Evolutionary conservation across 345 rosid genomes (phyloP).

Genomic region (Trapa incisa): DNA sequence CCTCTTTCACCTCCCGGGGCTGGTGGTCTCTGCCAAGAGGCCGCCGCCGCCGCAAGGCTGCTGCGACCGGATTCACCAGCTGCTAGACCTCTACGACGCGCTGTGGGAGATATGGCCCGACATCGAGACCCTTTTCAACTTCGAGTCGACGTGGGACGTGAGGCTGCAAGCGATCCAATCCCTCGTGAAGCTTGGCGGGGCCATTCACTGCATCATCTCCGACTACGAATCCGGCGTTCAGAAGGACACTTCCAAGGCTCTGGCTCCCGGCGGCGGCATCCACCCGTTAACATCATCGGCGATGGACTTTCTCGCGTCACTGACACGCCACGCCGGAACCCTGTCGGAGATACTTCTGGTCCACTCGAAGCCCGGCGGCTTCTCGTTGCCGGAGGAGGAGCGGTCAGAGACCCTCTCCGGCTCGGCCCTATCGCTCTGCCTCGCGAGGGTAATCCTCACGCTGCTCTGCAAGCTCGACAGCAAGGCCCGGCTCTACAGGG

Average conservation of each 20-base stretch:
- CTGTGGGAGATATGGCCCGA: slow-evolving; percentile 54
- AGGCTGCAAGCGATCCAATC: slow-evolving; percentile 42
- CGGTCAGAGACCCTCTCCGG: slow-evolving; percentile 18
- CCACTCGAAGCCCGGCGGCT: slow-evolving; percentile 25
- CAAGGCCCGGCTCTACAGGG: slow-evolving; percentile 54
- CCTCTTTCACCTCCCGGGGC: slow-evolving; percentile 62
- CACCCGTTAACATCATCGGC: slow-evolving; percentile 53
- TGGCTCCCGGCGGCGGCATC: slow-evolving; percentile 52
- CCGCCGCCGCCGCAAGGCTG: slow-evolving; percentile 19
- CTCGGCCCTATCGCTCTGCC: slow-evolving; percentile 28
- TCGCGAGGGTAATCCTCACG: slow-evolving; percentile 62
- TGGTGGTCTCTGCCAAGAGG: slow-evolving; percentile 29
- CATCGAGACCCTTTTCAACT: slow-evolving; percentile 49
- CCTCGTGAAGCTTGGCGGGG: slow-evolving; percentile 38
- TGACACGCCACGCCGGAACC: slow-evolving; percentile 36
- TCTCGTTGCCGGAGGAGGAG: slow-evolving; percentile 45
- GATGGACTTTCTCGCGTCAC: slow-evolving; percentile 54
- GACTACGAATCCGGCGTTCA: slow-evolving; percentile 45
- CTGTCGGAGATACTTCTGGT: slow-evolving; percentile 51
- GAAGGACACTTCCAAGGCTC: slow-evolving; percentile 35
- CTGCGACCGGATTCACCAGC: slow-evolving; percentile 42
- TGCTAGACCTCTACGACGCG: slow-evolving; percentile 52
- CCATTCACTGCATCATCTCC: slow-evolving; percentile 24
- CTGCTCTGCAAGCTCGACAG: slow-evolving; percentile 73
- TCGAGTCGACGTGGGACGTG: slow-evolving; percentile 39